These are phyloP conservation scores for Pyrenopolyporus hunteri DNA, from an alignment of 495 filamentous ascomycete species.

Conservation along the genomic window DNA sequence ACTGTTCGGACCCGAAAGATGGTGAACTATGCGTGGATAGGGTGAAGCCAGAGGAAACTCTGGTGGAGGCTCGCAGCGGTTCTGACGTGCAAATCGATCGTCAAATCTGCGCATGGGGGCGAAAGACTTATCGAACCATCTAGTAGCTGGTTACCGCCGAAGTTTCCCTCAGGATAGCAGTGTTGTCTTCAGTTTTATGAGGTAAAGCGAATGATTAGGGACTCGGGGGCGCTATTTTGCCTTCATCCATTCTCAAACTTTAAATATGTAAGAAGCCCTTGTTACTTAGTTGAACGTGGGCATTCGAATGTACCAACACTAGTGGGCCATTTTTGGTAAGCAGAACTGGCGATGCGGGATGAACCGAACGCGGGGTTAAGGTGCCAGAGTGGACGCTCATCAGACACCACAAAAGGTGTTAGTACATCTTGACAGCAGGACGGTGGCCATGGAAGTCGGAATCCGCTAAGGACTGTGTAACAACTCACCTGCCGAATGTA, in stretches of 20 bases:
- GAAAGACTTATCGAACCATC: neutral
- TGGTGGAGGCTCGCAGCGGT: neutral
- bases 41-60: neutral
- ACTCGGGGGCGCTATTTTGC: neutral
- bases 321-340: constrained; percentile 4
- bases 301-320: constrained; percentile 10
- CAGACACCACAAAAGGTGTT: neutral
- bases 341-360: neutral
- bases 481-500: constrained; percentile 3
- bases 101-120: neutral
- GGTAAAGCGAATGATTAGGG: neutral
- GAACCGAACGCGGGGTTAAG: neutral
- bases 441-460: neutral
- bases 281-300: too few relatives aligned
- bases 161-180: neutral
- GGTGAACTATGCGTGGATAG: neutral
- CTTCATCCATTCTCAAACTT: constrained; percentile 10
- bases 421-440: neutral
- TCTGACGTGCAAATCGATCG: neutral
- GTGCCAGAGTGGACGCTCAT: neutral
- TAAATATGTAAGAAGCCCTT: constrained; percentile 1
- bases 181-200: neutral
- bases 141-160: neutral
- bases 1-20: neutral
- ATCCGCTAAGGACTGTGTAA: constrained; percentile 4